Percentiles rank a stretch among this genome's conserved stretches.
phyloP scores from a whole-genome alignment of 352 stramenopile genomes.

The Phytophthora foliorum region DNA sequence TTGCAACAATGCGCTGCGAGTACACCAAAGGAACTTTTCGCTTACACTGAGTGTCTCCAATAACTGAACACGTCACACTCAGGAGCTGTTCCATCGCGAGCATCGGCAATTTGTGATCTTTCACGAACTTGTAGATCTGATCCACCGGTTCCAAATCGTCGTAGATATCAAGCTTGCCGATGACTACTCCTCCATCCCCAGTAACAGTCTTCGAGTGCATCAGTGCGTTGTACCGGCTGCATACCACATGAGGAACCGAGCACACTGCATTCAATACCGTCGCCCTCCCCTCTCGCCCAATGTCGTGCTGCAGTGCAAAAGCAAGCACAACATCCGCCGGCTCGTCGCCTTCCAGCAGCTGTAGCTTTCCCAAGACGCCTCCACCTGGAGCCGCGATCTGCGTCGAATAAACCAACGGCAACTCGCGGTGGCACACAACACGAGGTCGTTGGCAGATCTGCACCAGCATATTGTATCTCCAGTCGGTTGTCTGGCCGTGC shows the following conservation, averaged over 20 bases:
- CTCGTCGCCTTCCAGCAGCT: conserved; percentile 63
- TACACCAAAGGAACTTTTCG: conserved; percentile 63
- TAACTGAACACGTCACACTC: conserved; percentile 43
- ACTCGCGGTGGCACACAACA: conserved; percentile 54
- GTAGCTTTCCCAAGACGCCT: conserved; percentile 47
- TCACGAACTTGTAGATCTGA: conserved; percentile 75
- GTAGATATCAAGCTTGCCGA: conserved; percentile 73
- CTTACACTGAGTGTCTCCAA: conserved; percentile 42
- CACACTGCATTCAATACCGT: conserved; percentile 63
- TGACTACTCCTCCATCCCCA: conserved; percentile 25
- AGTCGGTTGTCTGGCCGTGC: conserved; percentile 43
- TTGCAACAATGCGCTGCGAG: conserved; percentile 48
- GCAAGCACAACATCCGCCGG: conserved; percentile 55
- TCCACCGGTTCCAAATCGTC: conserved; percentile 76
- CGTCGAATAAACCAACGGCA: conserved; percentile 53
- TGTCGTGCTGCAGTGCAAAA: conserved; percentile 47
- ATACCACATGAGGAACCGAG: conserved; percentile 38
- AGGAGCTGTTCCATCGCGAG: conserved; percentile 53
- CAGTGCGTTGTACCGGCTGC: conserved; percentile 50
- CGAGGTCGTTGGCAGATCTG: conserved; percentile 45
- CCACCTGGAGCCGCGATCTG: conserved; percentile 41
- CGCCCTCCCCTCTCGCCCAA: conserved; percentile 37
- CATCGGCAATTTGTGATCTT: conserved; percentile 53
- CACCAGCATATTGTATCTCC: conserved; percentile 50
- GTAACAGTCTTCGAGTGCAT: conserved; percentile 60